Percentiles rank a stretch among this genome's conserved stretches.
Evolutionary conservation across 495 filamentous ascomycete genomes (phyloP).

Genomic region (Acidomyces sp.): DNA sequence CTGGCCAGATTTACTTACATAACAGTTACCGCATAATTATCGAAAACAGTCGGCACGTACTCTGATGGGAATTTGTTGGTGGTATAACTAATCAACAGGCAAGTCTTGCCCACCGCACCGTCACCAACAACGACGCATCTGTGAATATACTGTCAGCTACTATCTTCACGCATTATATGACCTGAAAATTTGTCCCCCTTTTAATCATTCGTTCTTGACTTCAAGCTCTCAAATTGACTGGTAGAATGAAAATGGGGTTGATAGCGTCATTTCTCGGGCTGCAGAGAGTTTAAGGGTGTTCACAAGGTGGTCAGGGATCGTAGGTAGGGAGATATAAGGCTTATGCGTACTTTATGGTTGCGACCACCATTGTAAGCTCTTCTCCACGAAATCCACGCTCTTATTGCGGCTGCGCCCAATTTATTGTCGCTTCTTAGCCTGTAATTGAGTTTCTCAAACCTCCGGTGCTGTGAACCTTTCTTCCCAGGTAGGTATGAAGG

Average conservation of each 20-base stretch:
- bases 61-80: constrained; percentile 99
- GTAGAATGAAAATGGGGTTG: background rate
- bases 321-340: constrained; percentile 11
- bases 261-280: background rate
- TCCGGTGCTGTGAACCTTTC: too few species aligned
- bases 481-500: too few species aligned
- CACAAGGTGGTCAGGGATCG: background rate
- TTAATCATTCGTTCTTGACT: background rate
- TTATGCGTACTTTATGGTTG: constrained; percentile 70
- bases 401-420: too few species aligned
- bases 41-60: constrained; percentile 98
- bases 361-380: constrained; percentile 67
- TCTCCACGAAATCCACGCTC: too few species aligned
- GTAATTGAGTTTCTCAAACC: too few species aligned
- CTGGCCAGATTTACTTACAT: constrained; percentile 64
- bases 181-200: background rate
- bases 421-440: too few species aligned
- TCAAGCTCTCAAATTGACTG: constrained; percentile 2
- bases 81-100: constrained; percentile 95
- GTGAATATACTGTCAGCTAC: constrained; percentile 3
- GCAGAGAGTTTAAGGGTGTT: background rate
- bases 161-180: background rate
- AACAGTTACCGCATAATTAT: constrained; percentile 98
- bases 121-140: constrained; percentile 98
- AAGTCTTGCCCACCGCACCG: constrained; percentile 98